These are phyloP conservation scores for Oligophagozyma castellii DNA, from an alignment of 1,139 yeast species.

Conservation along the genomic window DNA sequence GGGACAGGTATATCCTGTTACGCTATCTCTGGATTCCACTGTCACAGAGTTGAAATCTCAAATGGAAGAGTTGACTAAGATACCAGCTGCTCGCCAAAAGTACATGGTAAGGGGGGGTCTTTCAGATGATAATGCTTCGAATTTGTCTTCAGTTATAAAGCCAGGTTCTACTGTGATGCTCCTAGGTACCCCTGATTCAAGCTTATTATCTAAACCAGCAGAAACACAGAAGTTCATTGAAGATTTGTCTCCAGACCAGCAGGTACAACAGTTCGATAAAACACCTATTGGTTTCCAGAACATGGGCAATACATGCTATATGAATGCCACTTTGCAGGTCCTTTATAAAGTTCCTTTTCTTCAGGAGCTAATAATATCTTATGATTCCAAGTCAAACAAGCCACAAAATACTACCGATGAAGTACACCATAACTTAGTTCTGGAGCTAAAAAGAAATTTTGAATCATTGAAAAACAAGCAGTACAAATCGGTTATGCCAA, in stretches of 20 bases:
- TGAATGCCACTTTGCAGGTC: slow-evolving; percentile 81
- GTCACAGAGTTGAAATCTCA: slow-evolving; percentile 63
- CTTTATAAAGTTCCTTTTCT: slow-evolving; percentile 40
- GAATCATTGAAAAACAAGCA: slow-evolving; percentile 31
- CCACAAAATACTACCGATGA: slow-evolving; percentile 15
- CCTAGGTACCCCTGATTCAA: slow-evolving; percentile 76
- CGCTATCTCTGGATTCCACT: slow-evolving; percentile 39
- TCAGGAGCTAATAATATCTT: slow-evolving; percentile 18
- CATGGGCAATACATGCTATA: slow-evolving; percentile 89
- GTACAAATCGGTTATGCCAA: slow-evolving; percentile 40
- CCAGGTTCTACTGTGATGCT: slow-evolving; percentile 68
- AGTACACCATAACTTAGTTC: slow-evolving; percentile 25
- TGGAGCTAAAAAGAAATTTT: slow-evolving; percentile 28
- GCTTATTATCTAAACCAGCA: slow-evolving; percentile 45
- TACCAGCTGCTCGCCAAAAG: slow-evolving; percentile 81
- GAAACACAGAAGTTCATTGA: slow-evolving; percentile 51
- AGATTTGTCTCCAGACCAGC: slow-evolving; percentile 38
- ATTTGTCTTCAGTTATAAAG: slow-evolving; percentile 30
- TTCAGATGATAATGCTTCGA: slow-evolving; percentile 45
- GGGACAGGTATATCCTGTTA: slow-evolving; percentile 67
- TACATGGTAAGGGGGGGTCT: slow-evolving; percentile 80
- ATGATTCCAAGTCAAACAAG: slow-evolving; percentile 7
- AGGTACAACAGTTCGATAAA: slow-evolving; percentile 28
- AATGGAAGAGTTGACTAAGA: slow-evolving; percentile 60
- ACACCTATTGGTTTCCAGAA: slow-evolving; percentile 78